Percentiles rank a stretch among this genome's conserved stretches.
These are phyloP conservation scores for Vitis rupestris DNA, from an alignment of 164 flowering plant species.

Conservation along the genomic window DNA sequence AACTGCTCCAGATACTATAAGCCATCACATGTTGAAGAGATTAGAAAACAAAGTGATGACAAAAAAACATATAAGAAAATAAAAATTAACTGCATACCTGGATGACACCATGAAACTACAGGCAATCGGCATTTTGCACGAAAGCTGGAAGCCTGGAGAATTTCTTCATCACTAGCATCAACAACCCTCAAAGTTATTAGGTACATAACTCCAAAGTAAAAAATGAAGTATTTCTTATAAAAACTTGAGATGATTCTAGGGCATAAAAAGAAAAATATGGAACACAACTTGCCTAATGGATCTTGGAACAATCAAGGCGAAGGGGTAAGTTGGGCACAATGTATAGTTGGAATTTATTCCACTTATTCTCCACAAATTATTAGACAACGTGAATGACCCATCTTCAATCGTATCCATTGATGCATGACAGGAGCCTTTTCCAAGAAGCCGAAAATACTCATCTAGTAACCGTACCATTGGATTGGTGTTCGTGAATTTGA, in stretches of 20 bases:
- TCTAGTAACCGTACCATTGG: slow-evolving; percentile 81
- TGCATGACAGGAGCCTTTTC: slow-evolving; percentile 45
- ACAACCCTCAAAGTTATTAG: slow-evolving; percentile 11
- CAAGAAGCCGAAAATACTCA: slow-evolving; percentile 90
- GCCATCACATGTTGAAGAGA: slow-evolving; percentile 9
- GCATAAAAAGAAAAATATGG: not conserved
- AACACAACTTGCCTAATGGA: slow-evolving; percentile 53
- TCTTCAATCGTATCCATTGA: slow-evolving; percentile 58
- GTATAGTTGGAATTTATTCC: slow-evolving; percentile 68
- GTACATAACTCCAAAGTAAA: not conserved
- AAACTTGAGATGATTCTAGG: not conserved
- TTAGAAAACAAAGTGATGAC: not conserved
- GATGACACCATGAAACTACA: slow-evolving; percentile 91
- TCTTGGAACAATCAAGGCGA: slow-evolving; percentile 85
- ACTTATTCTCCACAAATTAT: slow-evolving; percentile 88
- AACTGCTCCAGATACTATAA: slow-evolving; percentile 83
- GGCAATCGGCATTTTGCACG: slow-evolving; percentile 93
- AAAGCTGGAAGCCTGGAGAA: slow-evolving; percentile 74
- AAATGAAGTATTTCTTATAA: not conserved
- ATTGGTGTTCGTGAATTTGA: slow-evolving; percentile 47
- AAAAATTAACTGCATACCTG: slow-evolving; percentile 40
- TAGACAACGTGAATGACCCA: slow-evolving; percentile 62
- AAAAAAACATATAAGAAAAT: slow-evolving; percentile 6
- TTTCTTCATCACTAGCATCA: slow-evolving; percentile 74
- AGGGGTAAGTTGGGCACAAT: slow-evolving; percentile 87